phyloP scores from a whole-genome alignment of 495 filamentous ascomycete genomes.

The Xylaria intraflava region DNA sequence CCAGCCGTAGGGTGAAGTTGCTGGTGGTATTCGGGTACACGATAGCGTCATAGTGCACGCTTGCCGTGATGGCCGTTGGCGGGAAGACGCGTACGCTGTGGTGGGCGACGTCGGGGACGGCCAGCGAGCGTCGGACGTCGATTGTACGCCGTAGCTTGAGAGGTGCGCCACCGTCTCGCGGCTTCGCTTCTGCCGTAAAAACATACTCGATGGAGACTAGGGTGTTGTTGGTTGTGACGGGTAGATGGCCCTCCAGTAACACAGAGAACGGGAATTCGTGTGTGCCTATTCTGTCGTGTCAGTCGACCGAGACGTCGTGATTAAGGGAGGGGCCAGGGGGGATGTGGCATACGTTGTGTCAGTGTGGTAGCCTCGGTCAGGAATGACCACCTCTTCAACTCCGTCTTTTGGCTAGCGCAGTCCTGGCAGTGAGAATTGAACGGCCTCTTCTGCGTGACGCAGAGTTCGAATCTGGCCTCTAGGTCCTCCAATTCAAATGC shows the following conservation, averaged over 20 bases:
- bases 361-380: conserved; percentile 60
- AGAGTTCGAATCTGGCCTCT: conserved; percentile 59
- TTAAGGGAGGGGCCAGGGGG: background rate
- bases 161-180: conserved; percentile 42
- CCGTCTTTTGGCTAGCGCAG: conserved; percentile 61
- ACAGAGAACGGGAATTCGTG: conserved; percentile 91
- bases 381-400: conserved; percentile 73
- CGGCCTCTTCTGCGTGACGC: conserved; percentile 68
- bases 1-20: conserved; percentile 68
- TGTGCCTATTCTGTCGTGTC: conserved; percentile 33
- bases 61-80: conserved; percentile 83
- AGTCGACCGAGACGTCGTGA: conserved; percentile 10
- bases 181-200: conserved; percentile 62
- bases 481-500: conserved; percentile 61
- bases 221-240: conserved; percentile 67
- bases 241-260: conserved; percentile 78
- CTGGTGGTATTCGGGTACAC: conserved; percentile 86
- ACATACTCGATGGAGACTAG: conserved; percentile 72
- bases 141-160: conserved; percentile 60
- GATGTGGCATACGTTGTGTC: conserved; percentile 43
- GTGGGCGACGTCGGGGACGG: conserved; percentile 52
- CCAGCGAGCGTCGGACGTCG: conserved; percentile 67
- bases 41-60: conserved; percentile 69
- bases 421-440: conserved; percentile 69
- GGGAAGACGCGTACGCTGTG: conserved; percentile 90